Evolutionary conservation across 768 basidiomycete genomes (phyloP), one percentile per base, ranked within the genome.

Genomic region (Auricularia heimuer): DNA sequence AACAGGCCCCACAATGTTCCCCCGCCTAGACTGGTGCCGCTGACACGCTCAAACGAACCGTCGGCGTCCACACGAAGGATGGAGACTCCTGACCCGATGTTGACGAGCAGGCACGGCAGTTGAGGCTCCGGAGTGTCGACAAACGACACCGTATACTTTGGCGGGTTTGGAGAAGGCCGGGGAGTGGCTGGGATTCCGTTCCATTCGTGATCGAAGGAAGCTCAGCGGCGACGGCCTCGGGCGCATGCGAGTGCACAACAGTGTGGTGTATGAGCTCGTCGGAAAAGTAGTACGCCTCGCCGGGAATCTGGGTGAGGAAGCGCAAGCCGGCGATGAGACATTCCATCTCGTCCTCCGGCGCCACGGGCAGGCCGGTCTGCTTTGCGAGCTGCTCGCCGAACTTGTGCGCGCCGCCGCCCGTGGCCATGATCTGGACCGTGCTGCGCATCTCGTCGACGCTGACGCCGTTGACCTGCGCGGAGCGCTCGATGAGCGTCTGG

Each of bases 201-300:
- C 73, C 63, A 61, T 72, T 68, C 56, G 73, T 62, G 7, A 74
- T 68, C 29, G 70, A 10, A 4, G 47, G 10, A 4, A 51, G 16
- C 16, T 51, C 18, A 6, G 47, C 47, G 0, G 21, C 47, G 18
- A 51, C 47, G 47, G 21, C 21, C 10, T 51, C 47, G 14, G 47
- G 47, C 16, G 47, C 47, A 18, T 51, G 47, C 7, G 11, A 12
- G 67, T 81, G 81, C 12, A 81, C 80, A 63, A 81, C 75, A 62
- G 78, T 81, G 72, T 90, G 73, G 61, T 78, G 89, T 64, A 98
- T 95, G 70, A 98, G 85, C 77, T 98, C 91, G 76, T 99, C 96
- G 63, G 94, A 97, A 78, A 98, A 98, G 81, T 88, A 98, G 78
- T 98, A 99, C 35, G 92, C 96, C 77, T 99, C 97, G 76, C 94